Percentiles rank a stretch among this genome's conserved stretches.
These are phyloP conservation scores for Umbelopsis isabellina DNA, from an alignment of 192 early-diverging fungal genomes.

Conservation along the genomic window DNA sequence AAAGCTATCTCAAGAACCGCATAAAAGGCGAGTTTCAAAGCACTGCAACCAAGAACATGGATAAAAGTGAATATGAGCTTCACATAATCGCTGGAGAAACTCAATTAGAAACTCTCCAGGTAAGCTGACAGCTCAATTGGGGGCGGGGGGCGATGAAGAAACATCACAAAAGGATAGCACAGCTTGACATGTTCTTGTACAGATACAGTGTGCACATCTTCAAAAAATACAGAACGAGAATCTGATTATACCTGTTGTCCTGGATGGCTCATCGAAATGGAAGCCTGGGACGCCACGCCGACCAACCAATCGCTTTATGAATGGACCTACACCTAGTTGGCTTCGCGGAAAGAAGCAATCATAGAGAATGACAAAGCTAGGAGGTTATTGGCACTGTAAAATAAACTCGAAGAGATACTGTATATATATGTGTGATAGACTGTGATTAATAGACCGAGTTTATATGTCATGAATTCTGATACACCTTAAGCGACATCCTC, in stretches of 20 bases:
- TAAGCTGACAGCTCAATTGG: not conserved
- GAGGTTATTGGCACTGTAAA: no score
- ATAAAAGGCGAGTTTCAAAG: conserved; percentile 4
- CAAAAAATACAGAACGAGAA: conserved; percentile 9
- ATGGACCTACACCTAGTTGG: conserved; percentile 17
- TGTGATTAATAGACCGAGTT: no score
- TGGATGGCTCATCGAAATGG: not conserved
- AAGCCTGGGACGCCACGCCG: not conserved
- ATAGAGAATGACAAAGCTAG: not conserved
- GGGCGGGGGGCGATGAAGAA: not conserved
- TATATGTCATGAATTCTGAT: no score
- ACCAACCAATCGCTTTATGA: not conserved
- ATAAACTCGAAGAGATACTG: no score
- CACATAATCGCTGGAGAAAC: conserved; percentile 7
- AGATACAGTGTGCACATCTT: conserved; percentile 12
- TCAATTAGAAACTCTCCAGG: conserved; percentile 6
- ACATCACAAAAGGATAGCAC: not conserved
- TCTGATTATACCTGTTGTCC: conserved; percentile 12
- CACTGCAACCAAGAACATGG: not conserved
- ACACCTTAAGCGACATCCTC: no score
- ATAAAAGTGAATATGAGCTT: conserved; percentile 13
- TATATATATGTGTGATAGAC: no score
- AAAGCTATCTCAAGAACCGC: conserved; percentile 8
- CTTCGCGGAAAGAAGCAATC: not conserved
- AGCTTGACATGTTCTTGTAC: no score